Evolutionary conservation across 1,139 yeast genomes (phyloP).

Genomic region (Pichia sorboxylosa): DNA sequence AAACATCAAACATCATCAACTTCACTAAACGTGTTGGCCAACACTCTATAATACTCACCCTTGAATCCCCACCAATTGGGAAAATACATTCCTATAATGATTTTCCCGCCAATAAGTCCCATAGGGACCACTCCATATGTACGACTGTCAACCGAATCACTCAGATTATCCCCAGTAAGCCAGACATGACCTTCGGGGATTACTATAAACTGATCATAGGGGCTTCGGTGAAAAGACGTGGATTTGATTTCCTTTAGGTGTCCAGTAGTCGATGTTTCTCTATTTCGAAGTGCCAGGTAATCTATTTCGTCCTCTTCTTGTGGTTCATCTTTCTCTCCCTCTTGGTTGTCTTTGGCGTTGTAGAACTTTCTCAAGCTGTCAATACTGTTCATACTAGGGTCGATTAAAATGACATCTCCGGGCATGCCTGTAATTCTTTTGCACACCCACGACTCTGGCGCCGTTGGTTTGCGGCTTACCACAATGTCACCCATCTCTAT

Average conservation of each 20-base stretch:
- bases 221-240: slow-evolving; percentile 11
- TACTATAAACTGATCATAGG: slow-evolving; percentile 42
- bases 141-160: slow-evolving; percentile 84
- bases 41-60: slow-evolving; percentile 12
- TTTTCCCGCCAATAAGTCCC: slow-evolving; percentile 79
- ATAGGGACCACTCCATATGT: slow-evolving; percentile 81
- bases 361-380: slow-evolving; percentile 7
- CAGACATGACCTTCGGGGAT: slow-evolving; percentile 91
- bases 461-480: slow-evolving; percentile 84
- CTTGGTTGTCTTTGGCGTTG: neutral
- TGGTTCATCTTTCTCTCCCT: too few species aligned
- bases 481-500: slow-evolving; percentile 75
- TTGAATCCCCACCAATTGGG: slow-evolving; percentile 13
- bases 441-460: slow-evolving; percentile 76
- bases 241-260: neutral
- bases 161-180: slow-evolving; percentile 90
- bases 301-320: too few species aligned
- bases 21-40: slow-evolving; percentile 9
- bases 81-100: slow-evolving; percentile 27
- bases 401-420: slow-evolving; percentile 72
- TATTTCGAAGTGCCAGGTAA: neutral
- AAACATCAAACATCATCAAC: neutral
- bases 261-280: neutral
- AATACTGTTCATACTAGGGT: slow-evolving; percentile 48
- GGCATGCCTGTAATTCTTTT: slow-evolving; percentile 94